phyloP scores from a whole-genome alignment of 352 stramenopile genomes.

The Pythium guiyangense region DNA sequence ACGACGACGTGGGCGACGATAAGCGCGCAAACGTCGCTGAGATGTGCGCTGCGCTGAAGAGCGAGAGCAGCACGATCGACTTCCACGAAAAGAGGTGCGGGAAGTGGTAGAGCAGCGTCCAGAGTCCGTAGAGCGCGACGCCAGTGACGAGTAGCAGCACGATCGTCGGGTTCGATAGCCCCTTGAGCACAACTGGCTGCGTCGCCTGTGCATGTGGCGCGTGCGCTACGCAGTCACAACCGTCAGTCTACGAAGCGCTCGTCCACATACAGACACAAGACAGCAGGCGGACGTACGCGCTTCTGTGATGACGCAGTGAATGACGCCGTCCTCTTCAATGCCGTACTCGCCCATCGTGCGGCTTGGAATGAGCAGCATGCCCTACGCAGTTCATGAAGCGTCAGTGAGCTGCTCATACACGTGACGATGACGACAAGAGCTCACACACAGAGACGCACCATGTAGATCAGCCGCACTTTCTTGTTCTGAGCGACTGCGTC shows the following conservation, averaged over 20 bases:
- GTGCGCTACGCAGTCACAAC: slow-evolving; percentile 22
- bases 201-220: slow-evolving; percentile 35
- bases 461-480: slow-evolving; percentile 76
- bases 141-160: slow-evolving; percentile 60
- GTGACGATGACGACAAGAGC: too few species aligned
- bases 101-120: slow-evolving; percentile 79
- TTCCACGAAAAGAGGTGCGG: slow-evolving; percentile 78
- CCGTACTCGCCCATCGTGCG: slow-evolving; percentile 73
- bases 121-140: slow-evolving; percentile 63
- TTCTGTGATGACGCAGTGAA: slow-evolving; percentile 73
- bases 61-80: slow-evolving; percentile 49
- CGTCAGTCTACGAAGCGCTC: slow-evolving; percentile 3
- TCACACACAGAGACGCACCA: slow-evolving; percentile 21
- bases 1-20: slow-evolving; percentile 13
- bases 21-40: slow-evolving; percentile 51
- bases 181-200: slow-evolving; percentile 44
- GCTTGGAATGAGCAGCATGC: slow-evolving; percentile 60
- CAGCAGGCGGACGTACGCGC: slow-evolving; percentile 32
- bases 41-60: slow-evolving; percentile 60
- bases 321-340: slow-evolving; percentile 70
- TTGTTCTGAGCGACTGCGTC: slow-evolving; percentile 45
- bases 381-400: slow-evolving; percentile 15
- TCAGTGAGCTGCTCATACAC: too few species aligned
- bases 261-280: slow-evolving; percentile 10
- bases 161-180: slow-evolving; percentile 46